Conservation (phyloP, 192 early-diverging fungal genomes). For the Phycomyces blakesleeanus region DNA sequence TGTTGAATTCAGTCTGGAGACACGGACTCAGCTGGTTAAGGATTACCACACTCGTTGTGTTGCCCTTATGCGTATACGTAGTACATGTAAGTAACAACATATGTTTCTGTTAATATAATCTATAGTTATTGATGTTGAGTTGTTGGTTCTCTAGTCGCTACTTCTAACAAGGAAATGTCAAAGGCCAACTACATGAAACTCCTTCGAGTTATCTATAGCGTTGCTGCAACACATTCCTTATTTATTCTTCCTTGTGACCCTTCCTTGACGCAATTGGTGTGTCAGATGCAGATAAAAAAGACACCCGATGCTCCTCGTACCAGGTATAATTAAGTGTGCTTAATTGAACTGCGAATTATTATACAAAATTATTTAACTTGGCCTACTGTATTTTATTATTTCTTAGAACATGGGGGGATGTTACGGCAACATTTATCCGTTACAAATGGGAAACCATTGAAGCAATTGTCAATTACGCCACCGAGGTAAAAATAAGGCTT, state of each 20-base stretch:
- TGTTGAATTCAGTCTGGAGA: background rate
- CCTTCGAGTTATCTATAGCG: conserved; percentile 12
- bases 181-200: conserved; percentile 12
- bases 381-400: background rate
- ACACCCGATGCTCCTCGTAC: conserved; percentile 6
- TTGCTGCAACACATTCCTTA: background rate
- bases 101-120: background rate
- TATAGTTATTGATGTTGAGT: background rate
- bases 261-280: background rate
- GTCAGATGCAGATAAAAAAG: conserved; percentile 10
- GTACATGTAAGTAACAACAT: conserved; percentile 3
- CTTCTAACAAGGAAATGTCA: conserved; percentile 16
- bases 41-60: background rate
- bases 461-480: conserved; percentile 9
- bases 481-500: conserved; percentile 10
- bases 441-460: conserved; percentile 24
- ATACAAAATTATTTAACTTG: background rate
- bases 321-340: no score
- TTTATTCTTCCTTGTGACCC: conserved; percentile 13
- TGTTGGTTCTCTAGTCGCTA: conserved; percentile 3
- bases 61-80: conserved; percentile 1
- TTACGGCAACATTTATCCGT: conserved; percentile 16
- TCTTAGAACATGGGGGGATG: conserved; percentile 20
- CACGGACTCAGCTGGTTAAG: background rate
- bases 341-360: background rate